These are phyloP conservation scores for Pichia sorboxylosa DNA, from an alignment of 1,139 yeast genomes.

Conservation along the genomic window DNA sequence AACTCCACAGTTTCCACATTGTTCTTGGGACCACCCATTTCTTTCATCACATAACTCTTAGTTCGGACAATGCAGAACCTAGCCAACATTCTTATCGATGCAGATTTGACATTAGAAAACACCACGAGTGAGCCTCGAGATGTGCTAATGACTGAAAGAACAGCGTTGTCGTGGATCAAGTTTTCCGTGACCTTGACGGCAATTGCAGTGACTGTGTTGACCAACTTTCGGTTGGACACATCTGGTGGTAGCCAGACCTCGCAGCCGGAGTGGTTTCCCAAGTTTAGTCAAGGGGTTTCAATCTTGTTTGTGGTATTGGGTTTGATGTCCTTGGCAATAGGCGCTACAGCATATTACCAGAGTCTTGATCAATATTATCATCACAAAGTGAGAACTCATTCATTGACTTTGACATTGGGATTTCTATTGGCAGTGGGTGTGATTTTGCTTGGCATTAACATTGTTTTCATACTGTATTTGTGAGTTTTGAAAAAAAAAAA, in stretches of 20 bases:
- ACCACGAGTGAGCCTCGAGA: conserved; percentile 49
- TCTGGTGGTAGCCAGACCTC: conserved; percentile 1
- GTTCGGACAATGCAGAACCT: no score
- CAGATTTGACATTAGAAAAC: conserved; percentile 29
- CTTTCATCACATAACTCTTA: no score
- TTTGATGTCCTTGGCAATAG: conserved; percentile 30
- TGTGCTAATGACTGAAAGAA: conserved; percentile 49
- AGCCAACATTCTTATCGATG: conserved; percentile 3
- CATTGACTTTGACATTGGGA: conserved; percentile 29
- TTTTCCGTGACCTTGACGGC: conserved; percentile 40
- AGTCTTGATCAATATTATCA: conserved; percentile 37
- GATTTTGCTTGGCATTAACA: conserved; percentile 32
- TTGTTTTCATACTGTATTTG: no score
- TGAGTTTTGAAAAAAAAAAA: no score
- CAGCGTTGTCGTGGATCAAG: conserved; percentile 42
- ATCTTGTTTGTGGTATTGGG: conserved; percentile 28
- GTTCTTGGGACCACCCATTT: no score
- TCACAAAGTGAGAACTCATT: conserved; percentile 32
- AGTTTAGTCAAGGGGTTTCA: conserved; percentile 27
- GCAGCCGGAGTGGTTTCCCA: conserved; percentile 10
- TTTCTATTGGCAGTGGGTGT: conserved; percentile 32
- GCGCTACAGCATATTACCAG: conserved; percentile 34
- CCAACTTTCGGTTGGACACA: conserved; percentile 39
- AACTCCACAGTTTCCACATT: no score
- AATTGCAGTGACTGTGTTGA: conserved; percentile 39